These are phyloP conservation scores for Candida xyloterini DNA, from an alignment of 805 yeast genomes.

Conservation along the genomic window DNA sequence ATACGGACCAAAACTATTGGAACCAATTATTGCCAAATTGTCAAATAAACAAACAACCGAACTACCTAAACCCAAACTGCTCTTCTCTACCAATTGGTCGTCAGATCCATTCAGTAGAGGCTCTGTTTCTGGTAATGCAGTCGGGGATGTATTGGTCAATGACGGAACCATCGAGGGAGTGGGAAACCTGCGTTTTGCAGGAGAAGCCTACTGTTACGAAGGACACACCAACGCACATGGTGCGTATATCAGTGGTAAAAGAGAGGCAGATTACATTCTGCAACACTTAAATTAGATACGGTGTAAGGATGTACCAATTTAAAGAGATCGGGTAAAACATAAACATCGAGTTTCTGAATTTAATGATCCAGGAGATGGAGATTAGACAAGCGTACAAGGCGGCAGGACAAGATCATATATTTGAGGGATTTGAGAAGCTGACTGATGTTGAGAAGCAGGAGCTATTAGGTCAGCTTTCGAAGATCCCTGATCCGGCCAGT, in stretches of 20 bases:
- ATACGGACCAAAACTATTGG: constrained; percentile 40
- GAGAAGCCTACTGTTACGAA: constrained; percentile 49
- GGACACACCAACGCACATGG: constrained; percentile 58
- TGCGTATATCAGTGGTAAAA: constrained; percentile 47
- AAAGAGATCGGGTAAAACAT: constrained; percentile 2
- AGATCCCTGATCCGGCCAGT: constrained; percentile 39
- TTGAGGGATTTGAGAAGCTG: constrained; percentile 44
- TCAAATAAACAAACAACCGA: constrained; percentile 20
- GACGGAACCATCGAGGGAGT: constrained; percentile 30
- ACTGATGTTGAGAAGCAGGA: constrained; percentile 32
- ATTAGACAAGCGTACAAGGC: constrained; percentile 29
- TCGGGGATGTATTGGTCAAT: constrained; percentile 40
- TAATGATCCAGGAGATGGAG: constrained; percentile 1
- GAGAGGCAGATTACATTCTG: constrained; percentile 38
- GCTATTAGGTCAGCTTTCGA: constrained; percentile 41
- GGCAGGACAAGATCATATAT: constrained; percentile 55
- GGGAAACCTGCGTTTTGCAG: constrained; percentile 47
- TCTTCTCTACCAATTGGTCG: constrained; percentile 43
- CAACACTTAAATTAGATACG: constrained; percentile 1
- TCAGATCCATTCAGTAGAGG: constrained; percentile 49
- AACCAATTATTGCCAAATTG: constrained; percentile 38
- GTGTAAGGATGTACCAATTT: not conserved
- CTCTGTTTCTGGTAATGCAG: constrained; percentile 42
- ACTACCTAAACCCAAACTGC: constrained; percentile 27
- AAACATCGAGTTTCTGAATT: not conserved